Conservation (phyloP, 768 basidiomycete species). For the Krasilnikovozyma curviuscula region DNA sequence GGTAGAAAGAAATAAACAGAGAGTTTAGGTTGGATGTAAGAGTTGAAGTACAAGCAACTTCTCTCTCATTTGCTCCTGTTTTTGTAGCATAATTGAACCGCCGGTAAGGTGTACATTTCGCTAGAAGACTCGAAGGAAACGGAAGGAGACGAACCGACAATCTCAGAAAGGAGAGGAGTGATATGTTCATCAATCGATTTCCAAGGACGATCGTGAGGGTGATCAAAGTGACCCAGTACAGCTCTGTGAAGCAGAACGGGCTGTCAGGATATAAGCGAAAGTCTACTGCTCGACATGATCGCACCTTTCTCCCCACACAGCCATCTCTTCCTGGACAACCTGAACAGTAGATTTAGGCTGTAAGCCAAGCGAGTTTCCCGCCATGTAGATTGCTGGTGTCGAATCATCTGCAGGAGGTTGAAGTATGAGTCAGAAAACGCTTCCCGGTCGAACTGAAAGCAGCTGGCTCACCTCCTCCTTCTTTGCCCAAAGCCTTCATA, state of each 20-base stretch:
- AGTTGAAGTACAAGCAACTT: slow-evolving; percentile 90
- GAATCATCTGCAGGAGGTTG: too few species aligned
- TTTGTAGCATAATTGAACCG: too few species aligned
- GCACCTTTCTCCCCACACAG: slow-evolving; percentile 52
- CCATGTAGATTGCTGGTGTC: slow-evolving; percentile 86
- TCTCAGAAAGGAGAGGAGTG: slow-evolving; percentile 50
- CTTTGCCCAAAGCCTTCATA: too few species aligned
- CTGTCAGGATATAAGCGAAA: background rate
- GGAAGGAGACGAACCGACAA: slow-evolving; percentile 47
- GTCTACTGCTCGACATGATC: too few species aligned
- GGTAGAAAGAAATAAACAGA: slow-evolving; percentile 85
- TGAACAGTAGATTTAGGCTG: slow-evolving; percentile 51
- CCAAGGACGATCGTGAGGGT: slow-evolving; percentile 73
- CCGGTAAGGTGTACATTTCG: background rate
- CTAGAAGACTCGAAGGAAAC: background rate
- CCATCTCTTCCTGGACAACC: slow-evolving; percentile 61
- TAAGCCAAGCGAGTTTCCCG: slow-evolving; percentile 85
- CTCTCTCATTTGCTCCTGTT: slow-evolving; percentile 65
- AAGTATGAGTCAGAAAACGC: too few species aligned
- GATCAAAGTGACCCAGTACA: slow-evolving; percentile 73
- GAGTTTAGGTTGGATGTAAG: slow-evolving; percentile 78
- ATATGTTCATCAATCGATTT: slow-evolving; percentile 52
- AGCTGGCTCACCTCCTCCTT: too few species aligned
- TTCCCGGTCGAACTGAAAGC: too few species aligned
- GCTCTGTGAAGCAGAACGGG: slow-evolving; percentile 33